Percentiles rank a stretch among this genome's conserved stretches.
Evolutionary conservation across 371 early-diverging fungal genomes (phyloP).

Genomic region (Rozella allomycis): DNA sequence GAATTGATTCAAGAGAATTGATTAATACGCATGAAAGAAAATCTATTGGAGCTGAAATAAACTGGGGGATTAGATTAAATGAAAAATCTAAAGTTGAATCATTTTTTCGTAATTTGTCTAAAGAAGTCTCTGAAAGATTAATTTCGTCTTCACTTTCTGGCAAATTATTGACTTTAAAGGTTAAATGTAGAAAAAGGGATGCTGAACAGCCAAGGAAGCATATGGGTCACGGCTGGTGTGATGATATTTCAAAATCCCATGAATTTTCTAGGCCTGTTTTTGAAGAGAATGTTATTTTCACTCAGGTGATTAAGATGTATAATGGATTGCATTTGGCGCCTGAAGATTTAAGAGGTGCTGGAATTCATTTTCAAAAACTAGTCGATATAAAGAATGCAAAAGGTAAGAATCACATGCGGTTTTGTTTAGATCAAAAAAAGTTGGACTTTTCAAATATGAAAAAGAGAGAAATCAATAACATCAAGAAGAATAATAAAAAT

Average conservation of each 20-base stretch:
- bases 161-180: constrained; percentile 30
- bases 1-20: constrained; percentile 47
- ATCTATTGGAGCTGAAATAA: constrained; percentile 39
- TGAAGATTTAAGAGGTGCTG: no score
- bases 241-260: constrained; percentile 30
- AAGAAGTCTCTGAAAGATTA: constrained; percentile 8
- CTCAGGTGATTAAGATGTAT: no score
- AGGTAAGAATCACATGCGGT: no score
- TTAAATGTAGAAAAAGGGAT: constrained; percentile 23
- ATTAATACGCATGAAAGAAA: constrained; percentile 37
- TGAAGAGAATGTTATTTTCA: constrained; percentile 17
- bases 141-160: no score
- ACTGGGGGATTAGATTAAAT: constrained; percentile 69
- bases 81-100: constrained; percentile 30
- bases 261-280: constrained; percentile 19
- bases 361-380: no score
- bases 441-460: no score
- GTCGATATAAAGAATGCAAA: no score
- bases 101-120: constrained; percentile 14
- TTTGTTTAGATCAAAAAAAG: no score
- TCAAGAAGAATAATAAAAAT: no score
- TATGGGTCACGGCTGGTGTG: constrained; percentile 43
- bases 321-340: no score
- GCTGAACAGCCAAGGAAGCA: constrained; percentile 29
- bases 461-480: no score